Evolutionary conservation across 352 stramenopile genomes (phyloP), one percentile per base, ranked within the genome.

Genomic region (Phytopythium cucurbitacearum): DNA sequence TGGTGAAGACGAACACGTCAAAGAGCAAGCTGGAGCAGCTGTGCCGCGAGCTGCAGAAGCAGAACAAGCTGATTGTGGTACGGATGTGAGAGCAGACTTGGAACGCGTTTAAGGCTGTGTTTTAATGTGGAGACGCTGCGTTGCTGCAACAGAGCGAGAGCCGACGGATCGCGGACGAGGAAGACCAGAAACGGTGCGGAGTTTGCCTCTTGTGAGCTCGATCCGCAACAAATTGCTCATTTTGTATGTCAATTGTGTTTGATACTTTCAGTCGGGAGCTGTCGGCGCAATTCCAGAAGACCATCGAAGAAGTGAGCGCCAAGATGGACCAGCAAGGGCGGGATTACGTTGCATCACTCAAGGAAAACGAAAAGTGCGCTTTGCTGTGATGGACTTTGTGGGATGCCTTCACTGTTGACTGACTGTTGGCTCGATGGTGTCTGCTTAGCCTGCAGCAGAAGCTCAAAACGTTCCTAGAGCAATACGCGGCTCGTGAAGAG

Each of bases 291-390:
- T 95, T 95, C 37, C 80, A 95, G 34, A 93, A 77, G 44, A 95
- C 85, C 15, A 93, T 95, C 34, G 85, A 93, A 59, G 82, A 93
- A 67, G 85, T 95, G 45, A 91, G 85, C 62, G 56, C 67, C n/a
- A 95, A 93, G 61, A 95, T 95, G 85, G 85, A 95, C 37, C 74
- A 91, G 42, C 82, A 95, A 50, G 70, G 78, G 37, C 72, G 91
- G 28, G 85, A 95, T 62, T 93, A 95, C 59, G 73, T 95, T 48
- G 60, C 76, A 3, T 90, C 85, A 7, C 60, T 95, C 28, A 81
- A 91, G 58, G 85, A 95, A 45, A 95, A 95, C 51, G 85, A 95
- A 58, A 84, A 63, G 77, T 90, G 66, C 40, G 69, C 28, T 21
- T 4, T 40, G 13, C 10, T 46, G 1, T 40, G 36, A 54, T 4